Base-by-base conservation (phyloP, 495 filamentous ascomycete species). In the Penicillium tannophilum region DNA sequence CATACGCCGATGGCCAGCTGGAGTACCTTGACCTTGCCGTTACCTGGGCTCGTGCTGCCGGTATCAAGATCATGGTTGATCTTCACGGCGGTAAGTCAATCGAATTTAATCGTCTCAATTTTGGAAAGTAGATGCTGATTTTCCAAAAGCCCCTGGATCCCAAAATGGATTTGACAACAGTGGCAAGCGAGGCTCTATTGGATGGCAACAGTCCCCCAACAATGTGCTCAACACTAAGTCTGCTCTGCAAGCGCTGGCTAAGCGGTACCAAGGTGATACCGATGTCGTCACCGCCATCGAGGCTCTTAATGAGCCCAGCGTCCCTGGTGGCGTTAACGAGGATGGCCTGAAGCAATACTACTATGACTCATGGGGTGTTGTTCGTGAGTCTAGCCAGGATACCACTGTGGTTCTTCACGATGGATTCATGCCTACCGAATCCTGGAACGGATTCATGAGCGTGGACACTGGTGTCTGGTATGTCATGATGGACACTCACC, bases 161-260 rank as follows among this genome's bases (percentile, higher is more conserved):
- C 90, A 93, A 67, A 93, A 93, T 62, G 90, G 90, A 17, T 92
- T 91, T 69, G 91, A 91, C 68, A 91, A 92, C 70, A 85, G 79
- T 45, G 90, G 89, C 9, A 76, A 77, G 53, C 81, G 82, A 59
- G 90, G 88, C n/a, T 55, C 74, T 6, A 82, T 92, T 42, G 63
- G 80, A 11, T 92, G 89, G 89, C 80, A 82, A 54, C 70, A 79
- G 41, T 85, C 82, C 16, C 14, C 39, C 17, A 65, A 83, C 62
- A 88, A 79, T 11, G 80, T 86, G 11, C 43, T 72, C 3, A 71
- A 84, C 43, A 89, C 87, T 0, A 60, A 89, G 41, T 67, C 71
- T 24, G 86, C 87, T 12, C 74, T 91, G 24, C 54, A 79, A n/a
- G 76, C 63, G 12, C 76, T 93, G 28, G 79, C 83, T 10, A 58